phyloP scores from a whole-genome alignment of 352 stramenopile genomes.

The Globisporangium apiculatum region DNA sequence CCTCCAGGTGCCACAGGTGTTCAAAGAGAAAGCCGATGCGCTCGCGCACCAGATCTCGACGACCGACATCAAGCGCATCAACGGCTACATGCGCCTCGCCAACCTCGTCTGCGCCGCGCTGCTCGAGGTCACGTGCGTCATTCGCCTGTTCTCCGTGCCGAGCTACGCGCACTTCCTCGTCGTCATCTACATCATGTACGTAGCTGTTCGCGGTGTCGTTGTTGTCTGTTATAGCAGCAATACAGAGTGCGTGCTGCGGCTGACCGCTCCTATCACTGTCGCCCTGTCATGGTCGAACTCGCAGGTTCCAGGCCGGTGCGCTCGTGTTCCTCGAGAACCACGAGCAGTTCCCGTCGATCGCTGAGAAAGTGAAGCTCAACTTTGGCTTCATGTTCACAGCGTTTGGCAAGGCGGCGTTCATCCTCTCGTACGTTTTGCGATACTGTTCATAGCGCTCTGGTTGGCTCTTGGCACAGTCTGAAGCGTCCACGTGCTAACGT shows the following conservation, averaged over 20 bases:
- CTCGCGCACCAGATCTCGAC: constrained; percentile 58
- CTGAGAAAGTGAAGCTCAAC: constrained; percentile 79
- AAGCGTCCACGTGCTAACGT: background rate
- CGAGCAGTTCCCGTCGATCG: constrained; percentile 69
- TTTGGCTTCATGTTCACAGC: constrained; percentile 88
- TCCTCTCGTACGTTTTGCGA: constrained; percentile 53
- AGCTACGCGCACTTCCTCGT: constrained; percentile 85
- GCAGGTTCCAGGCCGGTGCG: constrained; percentile 46
- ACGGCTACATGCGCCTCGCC: constrained; percentile 80
- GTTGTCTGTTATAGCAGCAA: background rate
- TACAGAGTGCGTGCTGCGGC: too few species aligned
- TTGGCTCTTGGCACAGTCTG: background rate
- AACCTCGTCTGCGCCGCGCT: constrained; percentile 61
- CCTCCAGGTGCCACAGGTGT: constrained; percentile 50
- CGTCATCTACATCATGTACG: constrained; percentile 79
- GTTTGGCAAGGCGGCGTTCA: constrained; percentile 76
- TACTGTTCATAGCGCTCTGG: background rate
- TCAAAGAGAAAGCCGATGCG: constrained; percentile 69
- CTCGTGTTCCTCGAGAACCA: constrained; percentile 84
- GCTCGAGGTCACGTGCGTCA: constrained; percentile 65
- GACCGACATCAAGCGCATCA: constrained; percentile 82
- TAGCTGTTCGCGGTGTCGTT: background rate
- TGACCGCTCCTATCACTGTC: background rate
- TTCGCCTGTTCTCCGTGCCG: constrained; percentile 65
- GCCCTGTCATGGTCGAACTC: background rate